phyloP scores from a whole-genome alignment of 106 monocot genomes.

The Dendrobium nobile region DNA sequence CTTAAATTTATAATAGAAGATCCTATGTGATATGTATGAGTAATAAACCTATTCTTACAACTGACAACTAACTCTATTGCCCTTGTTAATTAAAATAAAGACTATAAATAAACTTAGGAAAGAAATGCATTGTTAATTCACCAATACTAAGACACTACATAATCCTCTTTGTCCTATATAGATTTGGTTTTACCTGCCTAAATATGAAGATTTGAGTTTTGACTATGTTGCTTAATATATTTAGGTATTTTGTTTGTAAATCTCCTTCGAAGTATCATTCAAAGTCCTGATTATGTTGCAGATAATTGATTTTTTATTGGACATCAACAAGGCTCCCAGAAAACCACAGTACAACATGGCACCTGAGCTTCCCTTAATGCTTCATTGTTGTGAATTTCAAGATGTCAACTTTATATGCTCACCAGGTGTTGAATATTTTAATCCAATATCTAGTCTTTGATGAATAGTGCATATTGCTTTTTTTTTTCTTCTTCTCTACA shows the following conservation, averaged over 20 bases:
- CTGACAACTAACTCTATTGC: too few species aligned
- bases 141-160: too few species aligned
- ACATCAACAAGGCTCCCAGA: slow-evolving; percentile 54
- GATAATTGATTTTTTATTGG: slow-evolving; percentile 78
- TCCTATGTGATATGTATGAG: too few species aligned
- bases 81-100: too few species aligned
- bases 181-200: neutral
- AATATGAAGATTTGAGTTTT: neutral
- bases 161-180: too few species aligned
- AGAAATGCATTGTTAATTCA: too few species aligned
- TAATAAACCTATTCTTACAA: too few species aligned
- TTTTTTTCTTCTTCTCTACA: neutral
- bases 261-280: neutral
- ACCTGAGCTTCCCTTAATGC: slow-evolving; percentile 75
- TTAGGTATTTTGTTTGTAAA: neutral
- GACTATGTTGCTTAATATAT: neutral
- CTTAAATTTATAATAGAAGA: too few species aligned
- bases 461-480: neutral
- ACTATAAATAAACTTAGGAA: too few species aligned
- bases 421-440: slow-evolving; percentile 38
- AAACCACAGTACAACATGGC: slow-evolving; percentile 97
- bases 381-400: slow-evolving; percentile 71
- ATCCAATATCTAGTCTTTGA: neutral
- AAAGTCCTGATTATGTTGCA: slow-evolving; percentile 18
- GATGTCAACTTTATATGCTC: slow-evolving; percentile 69